A percentile compares a stretch with the other conserved stretches of the same genome.
These are phyloP conservation scores for Sporobolomyces roseus DNA, from an alignment of 768 basidiomycete species.

Conservation along the genomic window DNA sequence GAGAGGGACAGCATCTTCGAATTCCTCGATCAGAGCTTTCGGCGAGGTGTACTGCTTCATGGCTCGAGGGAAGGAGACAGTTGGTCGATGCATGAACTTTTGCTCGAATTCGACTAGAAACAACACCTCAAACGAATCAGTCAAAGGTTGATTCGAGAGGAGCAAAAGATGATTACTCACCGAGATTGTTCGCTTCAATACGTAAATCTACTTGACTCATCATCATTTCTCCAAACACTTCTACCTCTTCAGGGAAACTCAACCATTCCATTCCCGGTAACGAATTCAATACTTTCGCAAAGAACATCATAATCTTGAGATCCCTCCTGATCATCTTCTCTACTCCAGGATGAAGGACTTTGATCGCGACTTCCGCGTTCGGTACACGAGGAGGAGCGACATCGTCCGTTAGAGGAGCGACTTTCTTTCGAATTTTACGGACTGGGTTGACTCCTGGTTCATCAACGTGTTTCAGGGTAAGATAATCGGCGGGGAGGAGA, in stretches of 20 bases:
- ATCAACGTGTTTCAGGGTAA: slow-evolving; percentile 62
- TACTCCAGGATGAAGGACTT: slow-evolving; percentile 87
- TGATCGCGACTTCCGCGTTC: slow-evolving; percentile 85
- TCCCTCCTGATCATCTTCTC: slow-evolving; percentile 77
- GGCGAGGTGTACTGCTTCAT: slow-evolving; percentile 72
- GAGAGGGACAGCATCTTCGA: slow-evolving; percentile 82
- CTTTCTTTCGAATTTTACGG: slow-evolving; percentile 18
- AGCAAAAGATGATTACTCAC: not conserved
- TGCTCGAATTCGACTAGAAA: slow-evolving; percentile 63
- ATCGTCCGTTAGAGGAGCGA: slow-evolving; percentile 40
- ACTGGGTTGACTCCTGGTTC: slow-evolving; percentile 23
- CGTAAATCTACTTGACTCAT: slow-evolving; percentile 84
- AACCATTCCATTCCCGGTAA: slow-evolving; percentile 95
- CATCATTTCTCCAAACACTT: slow-evolving; percentile 96
- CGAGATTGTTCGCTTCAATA: slow-evolving; percentile 80
- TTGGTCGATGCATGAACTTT: slow-evolving; percentile 70
- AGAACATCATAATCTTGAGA: slow-evolving; percentile 90
- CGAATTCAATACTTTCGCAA: slow-evolving; percentile 69
- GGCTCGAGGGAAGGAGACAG: slow-evolving; percentile 86
- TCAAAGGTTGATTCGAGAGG: no score
- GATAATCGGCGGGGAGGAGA: slow-evolving; percentile 78
- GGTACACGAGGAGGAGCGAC: slow-evolving; percentile 65
- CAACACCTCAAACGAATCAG: not conserved
- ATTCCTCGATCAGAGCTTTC: slow-evolving; percentile 86
- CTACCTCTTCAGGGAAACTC: slow-evolving; percentile 89